Evolutionary conservation across 306 rosid species (phyloP).

Genomic region (Prosopis cineraria): DNA sequence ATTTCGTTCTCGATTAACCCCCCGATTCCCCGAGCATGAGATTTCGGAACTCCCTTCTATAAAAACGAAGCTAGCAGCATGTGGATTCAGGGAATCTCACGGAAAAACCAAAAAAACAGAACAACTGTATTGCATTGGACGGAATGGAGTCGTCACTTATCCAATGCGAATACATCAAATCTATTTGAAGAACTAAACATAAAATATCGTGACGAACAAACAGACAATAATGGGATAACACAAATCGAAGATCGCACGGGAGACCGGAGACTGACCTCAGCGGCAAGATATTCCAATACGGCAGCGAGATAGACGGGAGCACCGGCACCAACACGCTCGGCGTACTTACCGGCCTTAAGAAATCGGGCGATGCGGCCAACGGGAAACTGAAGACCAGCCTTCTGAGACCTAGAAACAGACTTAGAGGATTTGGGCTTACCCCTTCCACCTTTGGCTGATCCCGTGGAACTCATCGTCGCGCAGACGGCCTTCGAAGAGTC

Average conservation of each 20-base stretch:
- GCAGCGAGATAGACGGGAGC: constrained; percentile 36
- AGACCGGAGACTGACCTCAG: constrained; percentile 21
- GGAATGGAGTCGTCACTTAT: background rate
- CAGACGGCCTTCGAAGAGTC: background rate
- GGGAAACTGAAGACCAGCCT: constrained; percentile 42
- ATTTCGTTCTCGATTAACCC: background rate
- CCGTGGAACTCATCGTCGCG: constrained; percentile 17
- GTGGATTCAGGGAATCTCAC: background rate
- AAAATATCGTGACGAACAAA: background rate
- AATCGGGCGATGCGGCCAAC: constrained; percentile 41
- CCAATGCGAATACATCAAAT: background rate
- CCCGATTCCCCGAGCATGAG: background rate
- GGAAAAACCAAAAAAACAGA: background rate
- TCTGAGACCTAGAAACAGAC: constrained; percentile 37
- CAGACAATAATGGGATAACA: background rate
- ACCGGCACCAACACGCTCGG: constrained; percentile 39
- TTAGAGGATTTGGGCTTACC: constrained; percentile 38
- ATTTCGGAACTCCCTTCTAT: background rate
- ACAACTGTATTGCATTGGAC: background rate
- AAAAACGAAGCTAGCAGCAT: background rate
- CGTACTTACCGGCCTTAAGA: constrained; percentile 37
- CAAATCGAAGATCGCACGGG: background rate
- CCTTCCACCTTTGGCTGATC: constrained; percentile 36
- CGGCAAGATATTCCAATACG: constrained; percentile 37
- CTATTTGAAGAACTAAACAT: background rate